Base-by-base conservation (phyloP, 2,329 filamentous ascomycete species). In the Immersiporthe knoxdaviesiana region DNA sequence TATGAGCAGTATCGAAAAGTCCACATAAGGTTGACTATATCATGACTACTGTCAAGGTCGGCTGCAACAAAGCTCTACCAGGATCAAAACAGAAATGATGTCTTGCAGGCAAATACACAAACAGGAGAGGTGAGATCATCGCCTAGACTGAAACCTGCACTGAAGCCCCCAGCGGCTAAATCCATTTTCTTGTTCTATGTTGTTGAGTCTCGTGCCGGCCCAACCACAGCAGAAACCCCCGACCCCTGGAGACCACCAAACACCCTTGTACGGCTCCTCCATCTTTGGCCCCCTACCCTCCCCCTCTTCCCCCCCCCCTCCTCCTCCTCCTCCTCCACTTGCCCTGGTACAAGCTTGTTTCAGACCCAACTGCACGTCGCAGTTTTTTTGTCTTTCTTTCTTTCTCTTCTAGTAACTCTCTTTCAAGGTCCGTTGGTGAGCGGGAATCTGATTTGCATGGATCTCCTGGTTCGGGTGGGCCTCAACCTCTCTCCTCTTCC, bases 121-220 rank as follows among this genome's bases (percentile, higher is more conserved):
- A 27, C 14, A 7, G 64, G 60, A 30, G 18, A 47, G 21, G 44
- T 58, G 37, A 30, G 64, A 67, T 69, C 68, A 59, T 37, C 60
- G 68, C 66, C 71, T 66, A 72, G 71, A 58, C 67, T 69, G 67
- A 69, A 66, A 69, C 63, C 30, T 27, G 37, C 47, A 11, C 37
- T 50, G 11, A 52, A 47, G 3, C 16, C 6, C 41, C 10, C 39
- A 56, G 62, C 52, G 63, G 47, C 50, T 27, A n/a, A n/a, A 52
- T 41, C 12, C 32, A 59, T 18, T 12, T 59, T 6, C 18, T 4
- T 59, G 8, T 18, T 10, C 6, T n/a, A n/a, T n/a, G n/a, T n/a
- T n/a, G n/a, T n/a, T 21, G 44, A 47, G 44, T 2, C 8, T n/a
- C n/a, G 44, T 47, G 18, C 44, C 44, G 44, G 3, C 21, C 44